These are phyloP conservation scores for Leccinum subtestaceum DNA, from an alignment of 768 basidiomycete species.

Conservation along the genomic window DNA sequence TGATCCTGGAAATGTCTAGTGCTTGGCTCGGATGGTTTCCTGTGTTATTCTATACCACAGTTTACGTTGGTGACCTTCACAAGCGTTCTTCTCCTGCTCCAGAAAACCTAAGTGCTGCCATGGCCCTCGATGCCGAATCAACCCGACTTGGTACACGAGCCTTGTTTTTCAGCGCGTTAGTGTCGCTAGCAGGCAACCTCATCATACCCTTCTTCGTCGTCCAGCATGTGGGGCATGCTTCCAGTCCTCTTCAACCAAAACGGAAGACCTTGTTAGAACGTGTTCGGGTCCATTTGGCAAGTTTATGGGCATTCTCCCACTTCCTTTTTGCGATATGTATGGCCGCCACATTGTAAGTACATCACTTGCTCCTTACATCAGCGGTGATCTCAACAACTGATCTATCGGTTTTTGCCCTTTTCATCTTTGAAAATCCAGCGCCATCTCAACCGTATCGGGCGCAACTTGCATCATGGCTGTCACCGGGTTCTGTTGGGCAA, in stretches of 20 bases:
- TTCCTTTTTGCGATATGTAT: conserved; percentile 72
- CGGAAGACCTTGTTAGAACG: conserved; percentile 35
- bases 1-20: conserved; percentile 35
- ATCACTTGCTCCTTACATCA: conserved; percentile 8
- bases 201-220: conserved; percentile 64
- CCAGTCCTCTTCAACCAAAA: conserved; percentile 19
- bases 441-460: conserved; percentile 64
- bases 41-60: conserved; percentile 80
- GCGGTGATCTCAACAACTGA: conserved; percentile 15
- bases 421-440: conserved; percentile 40
- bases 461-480: conserved; percentile 75
- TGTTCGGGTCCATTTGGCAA: conserved; percentile 59
- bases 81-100: conserved; percentile 43
- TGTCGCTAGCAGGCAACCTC: conserved; percentile 67
- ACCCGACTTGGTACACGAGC: conserved; percentile 84
- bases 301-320: conserved; percentile 78
- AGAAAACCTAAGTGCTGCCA: conserved; percentile 30
- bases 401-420: conserved; percentile 5
- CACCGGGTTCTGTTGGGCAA: conserved; percentile 90
- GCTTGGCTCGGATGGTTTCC: conserved; percentile 94
- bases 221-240: conserved; percentile 12
- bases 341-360: conserved; percentile 77
- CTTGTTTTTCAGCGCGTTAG: conserved; percentile 70
- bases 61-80: conserved; percentile 88
- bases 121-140: conserved; percentile 57